Evolutionary conservation across 73 alveolate genomes (phyloP), one percentile per base, ranked within the genome.

Genomic region (Durusdinium trenchii): DNA sequence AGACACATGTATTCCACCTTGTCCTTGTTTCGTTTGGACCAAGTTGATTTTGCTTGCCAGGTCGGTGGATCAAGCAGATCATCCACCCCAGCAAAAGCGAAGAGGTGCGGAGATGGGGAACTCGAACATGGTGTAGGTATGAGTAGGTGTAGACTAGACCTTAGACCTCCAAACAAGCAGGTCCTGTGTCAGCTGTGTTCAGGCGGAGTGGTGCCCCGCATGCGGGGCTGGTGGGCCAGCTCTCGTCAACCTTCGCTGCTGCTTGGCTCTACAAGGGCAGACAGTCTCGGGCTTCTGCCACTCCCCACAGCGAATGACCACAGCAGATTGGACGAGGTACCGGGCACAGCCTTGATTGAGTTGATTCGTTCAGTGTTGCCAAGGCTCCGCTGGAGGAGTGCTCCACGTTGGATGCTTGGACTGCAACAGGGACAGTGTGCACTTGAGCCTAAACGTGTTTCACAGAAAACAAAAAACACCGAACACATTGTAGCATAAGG

Each of bases 351-450:
- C 73, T 1, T 60, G 73, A 60, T 60, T 23, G 73, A 23, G 30
- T 23, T 60, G 18, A 2, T 60, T 0, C 4, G 73, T 23, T 23
- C n/a, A 60, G 30, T 1, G 73, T 23, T 26, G 46, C 81, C 32
- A 20, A 89, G 96, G 96, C 96, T 89, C 96, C 96, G 0, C n/a
- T 89, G 47, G 96, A 89, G 67, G 96, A 89, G 96, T 89, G 96
- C 86, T 62, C 60, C 69, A 89, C 96, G 46, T 36, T 89, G 51
- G 96, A 42, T 23, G 50, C 86, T 51, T 51, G 94, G 69, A 9
- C 42, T 30, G 81, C 81, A n/a, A 67, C 16, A 2, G 81, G 3
- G 18, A 32, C 1, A 60, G 30, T 60, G 30, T 23, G 30, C 73
- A 60, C 7, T 23, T 23, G 73, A 60, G 30, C 4, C 30, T 23